Evolutionary conservation across 352 stramenopile genomes (phyloP), one percentile per base, ranked within the genome.

Genomic region (Phytophthora fragariaefolia): DNA sequence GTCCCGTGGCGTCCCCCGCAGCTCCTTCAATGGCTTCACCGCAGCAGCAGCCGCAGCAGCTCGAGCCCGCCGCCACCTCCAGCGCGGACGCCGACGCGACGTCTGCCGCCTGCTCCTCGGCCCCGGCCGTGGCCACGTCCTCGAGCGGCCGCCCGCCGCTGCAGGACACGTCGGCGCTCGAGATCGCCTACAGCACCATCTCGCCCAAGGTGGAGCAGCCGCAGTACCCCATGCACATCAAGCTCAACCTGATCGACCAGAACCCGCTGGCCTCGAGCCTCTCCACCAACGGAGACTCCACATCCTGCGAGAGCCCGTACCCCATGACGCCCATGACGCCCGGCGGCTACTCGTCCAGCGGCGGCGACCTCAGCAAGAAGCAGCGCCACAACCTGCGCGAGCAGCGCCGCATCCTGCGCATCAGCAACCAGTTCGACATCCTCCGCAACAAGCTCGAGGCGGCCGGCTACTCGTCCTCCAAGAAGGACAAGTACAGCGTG

Each of bases 401-500:
- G 49, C 84, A 95, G 71, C 80, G 84, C 1, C 82, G 86, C 10
- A 95, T 95, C 60, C 61, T 93, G 56, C 83, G 86, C 59, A 92
- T 95, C 66, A 91, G 82, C 63, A 92, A 90, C 68, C 86, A 93
- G 73, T 93, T 95, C 46, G 83, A 93, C 60, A 92, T 91, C 26
- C 66, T 95, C 36, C 80, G 85, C 36, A 77, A 76, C 51, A 95
- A 92, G 58, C 83, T 95, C 20, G 86, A 95, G 52, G 72, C 46
- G 6, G 86, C 80, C 7, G 84, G 84, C 26, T 93, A 92, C 69
- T 78, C 77, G 34, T 88, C 79, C 5, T 87, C 79, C 49, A 95
- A 93, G 76, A 95, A 92, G 62, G 86, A 95, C 80, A 95, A 95
- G 69, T 92, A 91, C 70, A 92, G 81, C 48, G 85, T 95, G 48